Conservation (phyloP, 2,329 filamentous ascomycete species). For the Drechslerella coelobrocha region DNA sequence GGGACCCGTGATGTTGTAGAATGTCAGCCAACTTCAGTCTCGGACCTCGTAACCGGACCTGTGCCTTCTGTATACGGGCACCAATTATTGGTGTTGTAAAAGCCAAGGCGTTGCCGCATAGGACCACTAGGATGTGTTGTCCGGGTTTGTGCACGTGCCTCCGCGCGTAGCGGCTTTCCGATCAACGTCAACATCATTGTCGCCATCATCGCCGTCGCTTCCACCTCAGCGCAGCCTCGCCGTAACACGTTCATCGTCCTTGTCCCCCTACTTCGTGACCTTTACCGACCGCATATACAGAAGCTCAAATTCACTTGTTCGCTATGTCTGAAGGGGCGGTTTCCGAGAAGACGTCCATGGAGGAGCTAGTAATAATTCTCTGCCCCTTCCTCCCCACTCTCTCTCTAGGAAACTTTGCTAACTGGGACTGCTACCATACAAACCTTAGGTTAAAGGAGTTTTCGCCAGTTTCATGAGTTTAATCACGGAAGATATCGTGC, state of each 20-base stretch:
- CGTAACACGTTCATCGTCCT: neutral
- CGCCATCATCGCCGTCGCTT: neutral
- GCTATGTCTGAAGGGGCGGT: conserved; percentile 31
- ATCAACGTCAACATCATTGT: conserved; percentile 11
- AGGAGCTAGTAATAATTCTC: conserved; percentile 40
- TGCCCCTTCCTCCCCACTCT: neutral
- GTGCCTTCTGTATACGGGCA: too few species aligned
- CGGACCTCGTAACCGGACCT: too few species aligned
- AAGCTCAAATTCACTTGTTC: too few species aligned
- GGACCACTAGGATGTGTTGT: neutral
- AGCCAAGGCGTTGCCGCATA: too few species aligned
- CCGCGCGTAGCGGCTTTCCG: conserved; percentile 7
- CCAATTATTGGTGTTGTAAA: too few species aligned
- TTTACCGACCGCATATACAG: neutral
- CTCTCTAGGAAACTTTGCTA: neutral
- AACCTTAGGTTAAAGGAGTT: conserved; percentile 36
- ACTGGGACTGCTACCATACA: neutral
- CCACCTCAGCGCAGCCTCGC: neutral
- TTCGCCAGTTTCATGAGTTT: conserved; percentile 39
- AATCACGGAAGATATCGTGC: conserved; percentile 48
- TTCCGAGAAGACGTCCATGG: conserved; percentile 31
- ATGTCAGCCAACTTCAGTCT: too few species aligned
- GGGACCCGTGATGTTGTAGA: too few species aligned
- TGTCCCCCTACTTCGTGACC: neutral
- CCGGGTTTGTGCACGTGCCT: conserved; percentile 9